Base-by-base conservation (phyloP, 2,329 filamentous ascomycete species). In the Microdochium trichocladiopsis region DNA sequence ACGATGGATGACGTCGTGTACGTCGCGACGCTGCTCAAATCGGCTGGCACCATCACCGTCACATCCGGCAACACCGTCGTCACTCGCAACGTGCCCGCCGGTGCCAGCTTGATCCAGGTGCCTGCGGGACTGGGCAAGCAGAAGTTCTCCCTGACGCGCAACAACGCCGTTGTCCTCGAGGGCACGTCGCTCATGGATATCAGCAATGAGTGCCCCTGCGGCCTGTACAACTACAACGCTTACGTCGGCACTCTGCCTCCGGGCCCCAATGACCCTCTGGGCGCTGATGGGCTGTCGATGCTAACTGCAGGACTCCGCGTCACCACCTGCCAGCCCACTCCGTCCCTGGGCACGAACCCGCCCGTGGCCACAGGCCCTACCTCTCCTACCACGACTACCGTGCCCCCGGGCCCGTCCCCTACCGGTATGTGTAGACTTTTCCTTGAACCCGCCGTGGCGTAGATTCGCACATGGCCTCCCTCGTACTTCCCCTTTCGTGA, bases 221-320 rank as follows among this genome's bases (percentile, higher is more conserved):
- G 78, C 3, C 67, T 80, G 49, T 80, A 80, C 67, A 81, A 81
- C 64, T 81, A 75, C 66, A 82, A 82, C 53, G 72, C 76, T 14
- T 81, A 77, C 55, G 76, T 79, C 0, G 78, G 78, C 14, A 75
- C 69, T 1, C 64, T 80, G 2, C 76, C 77, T 2, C 64, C 64
- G 1, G 61, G 66, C 14, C 23, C 56, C 16, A 57, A 61, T 10
- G 71, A 74, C 51, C 58, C 63, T 49, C 67, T 75, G 1, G 62
- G 63, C 48, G 59, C 67, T 2, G 65, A 59, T 37, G 72, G 68
- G 4, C 57, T 65, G 21, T 54, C 60, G 2, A 60, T 55, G 0
- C 57, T 68, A 12, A 60, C 57, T n/a, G 54, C 51, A 18, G 64
- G 65, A 21, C 56, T 69, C 23, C 58, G 60, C 23, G 64, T 65